phyloP scores from a whole-genome alignment of 106 monocot species.

The Allium fistulosum region DNA sequence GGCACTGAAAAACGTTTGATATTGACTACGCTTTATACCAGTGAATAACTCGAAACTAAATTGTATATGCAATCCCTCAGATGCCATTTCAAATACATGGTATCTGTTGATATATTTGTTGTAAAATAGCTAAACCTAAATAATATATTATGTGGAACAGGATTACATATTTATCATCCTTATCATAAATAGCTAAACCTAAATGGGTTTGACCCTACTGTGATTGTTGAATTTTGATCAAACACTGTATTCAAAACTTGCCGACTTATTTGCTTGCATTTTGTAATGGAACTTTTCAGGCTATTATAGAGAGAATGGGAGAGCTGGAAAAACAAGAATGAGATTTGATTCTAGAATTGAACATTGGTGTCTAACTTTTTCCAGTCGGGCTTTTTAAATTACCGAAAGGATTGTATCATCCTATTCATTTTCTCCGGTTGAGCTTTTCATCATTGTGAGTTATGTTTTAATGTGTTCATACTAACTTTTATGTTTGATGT shows the following conservation, averaged over 20 bases:
- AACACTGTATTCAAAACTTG: not conserved
- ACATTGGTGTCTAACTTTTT: too few species aligned
- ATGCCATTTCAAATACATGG: not conserved
- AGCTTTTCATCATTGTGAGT: too few species aligned
- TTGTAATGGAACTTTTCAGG: not conserved
- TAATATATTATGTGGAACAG: not conserved
- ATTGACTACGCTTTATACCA: not conserved
- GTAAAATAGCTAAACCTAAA: too few species aligned
- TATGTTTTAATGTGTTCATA: too few species aligned
- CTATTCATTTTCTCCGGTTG: too few species aligned
- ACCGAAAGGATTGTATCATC: too few species aligned
- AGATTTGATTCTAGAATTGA: not conserved
- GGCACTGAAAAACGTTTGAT: not conserved
- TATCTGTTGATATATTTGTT: not conserved
- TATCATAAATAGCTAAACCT: not conserved
- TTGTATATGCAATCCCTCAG: not conserved
- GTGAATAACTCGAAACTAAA: not conserved
- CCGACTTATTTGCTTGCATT: not conserved
- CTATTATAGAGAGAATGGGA: constrained; percentile 10
- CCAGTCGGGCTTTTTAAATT: too few species aligned
- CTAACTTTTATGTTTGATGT: too few species aligned
- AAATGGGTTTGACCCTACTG: not conserved
- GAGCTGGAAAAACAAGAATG: constrained; percentile 9
- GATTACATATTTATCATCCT: not conserved
- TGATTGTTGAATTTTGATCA: not conserved